Evolutionary conservation across 768 basidiomycete species (phyloP).

Genomic region (Kondoa malvinella): DNA sequence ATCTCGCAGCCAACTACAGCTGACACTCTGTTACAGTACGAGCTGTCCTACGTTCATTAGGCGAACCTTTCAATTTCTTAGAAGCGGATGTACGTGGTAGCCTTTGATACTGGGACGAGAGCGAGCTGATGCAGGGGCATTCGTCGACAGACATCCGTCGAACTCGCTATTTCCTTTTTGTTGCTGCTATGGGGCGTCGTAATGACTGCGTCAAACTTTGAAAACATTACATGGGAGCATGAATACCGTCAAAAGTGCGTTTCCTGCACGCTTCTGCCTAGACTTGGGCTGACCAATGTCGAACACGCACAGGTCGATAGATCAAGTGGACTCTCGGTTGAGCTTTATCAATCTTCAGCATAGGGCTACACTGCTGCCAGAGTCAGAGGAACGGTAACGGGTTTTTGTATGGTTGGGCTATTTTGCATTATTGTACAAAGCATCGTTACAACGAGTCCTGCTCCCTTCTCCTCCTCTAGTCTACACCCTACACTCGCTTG

Average conservation of each 20-base stretch:
- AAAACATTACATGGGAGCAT: neutral
- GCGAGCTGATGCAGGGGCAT: too few relatives aligned
- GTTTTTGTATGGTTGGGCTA: neutral
- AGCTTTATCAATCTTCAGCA: neutral
- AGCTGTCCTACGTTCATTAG: neutral
- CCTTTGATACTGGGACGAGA: neutral
- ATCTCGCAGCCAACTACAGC: neutral
- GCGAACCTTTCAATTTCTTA: neutral
- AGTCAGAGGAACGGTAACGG: neutral
- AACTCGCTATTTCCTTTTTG: neutral
- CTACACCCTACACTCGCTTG: too few relatives aligned
- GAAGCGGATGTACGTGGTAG: neutral
- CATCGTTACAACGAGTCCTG: too few relatives aligned
- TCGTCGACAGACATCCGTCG: neutral
- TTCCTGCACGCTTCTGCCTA: neutral
- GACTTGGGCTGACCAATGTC: neutral
- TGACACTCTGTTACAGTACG: neutral
- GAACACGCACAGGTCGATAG: neutral
- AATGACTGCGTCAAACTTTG: neutral
- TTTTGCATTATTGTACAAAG: neutral
- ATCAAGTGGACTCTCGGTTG: neutral
- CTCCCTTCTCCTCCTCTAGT: neutral
- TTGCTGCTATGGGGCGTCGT: neutral
- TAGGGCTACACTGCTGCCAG: neutral
- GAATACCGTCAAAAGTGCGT: neutral